Conservation (phyloP, 768 basidiomycete species). For the Suillus plorans region DNA sequence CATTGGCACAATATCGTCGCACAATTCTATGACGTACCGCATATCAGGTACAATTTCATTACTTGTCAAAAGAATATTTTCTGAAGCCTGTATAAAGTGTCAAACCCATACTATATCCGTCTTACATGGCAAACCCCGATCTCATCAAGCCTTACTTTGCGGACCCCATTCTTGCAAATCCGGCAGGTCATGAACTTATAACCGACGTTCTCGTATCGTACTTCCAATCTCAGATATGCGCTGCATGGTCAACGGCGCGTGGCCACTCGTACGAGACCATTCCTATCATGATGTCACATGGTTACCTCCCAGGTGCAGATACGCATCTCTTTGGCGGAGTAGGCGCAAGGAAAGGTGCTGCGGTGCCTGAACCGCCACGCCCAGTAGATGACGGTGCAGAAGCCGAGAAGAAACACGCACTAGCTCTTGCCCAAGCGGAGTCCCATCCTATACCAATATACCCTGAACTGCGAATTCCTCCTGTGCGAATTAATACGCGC, state of each 20-base stretch:
- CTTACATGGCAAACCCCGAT: slow-evolving; percentile 74
- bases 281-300: slow-evolving; percentile 41
- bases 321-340: slow-evolving; percentile 79
- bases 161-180: slow-evolving; percentile 81
- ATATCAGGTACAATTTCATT: slow-evolving; percentile 56
- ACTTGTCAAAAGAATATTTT: not conserved
- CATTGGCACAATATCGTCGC: slow-evolving; percentile 88
- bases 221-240: slow-evolving; percentile 86
- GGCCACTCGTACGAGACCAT: slow-evolving; percentile 65
- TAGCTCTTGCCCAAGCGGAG: slow-evolving; percentile 11
- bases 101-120: slow-evolving; percentile 79
- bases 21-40: slow-evolving; percentile 96
- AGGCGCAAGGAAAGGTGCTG: slow-evolving; percentile 74
- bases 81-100: slow-evolving; percentile 41
- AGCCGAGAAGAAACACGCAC: slow-evolving; percentile 24
- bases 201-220: slow-evolving; percentile 91
- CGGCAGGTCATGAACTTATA: slow-evolving; percentile 80
- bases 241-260: slow-evolving; percentile 74
- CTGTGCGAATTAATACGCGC: slow-evolving; percentile 66
- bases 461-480: slow-evolving; percentile 54
- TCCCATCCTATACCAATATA: slow-evolving; percentile 23
- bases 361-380: slow-evolving; percentile 47
- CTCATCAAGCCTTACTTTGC: slow-evolving; percentile 70
- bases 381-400: slow-evolving; percentile 33
- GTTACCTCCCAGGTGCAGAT: slow-evolving; percentile 36